Conservation (phyloP, 2,329 filamentous ascomycete species). For the Calonectria henricotiae region DNA sequence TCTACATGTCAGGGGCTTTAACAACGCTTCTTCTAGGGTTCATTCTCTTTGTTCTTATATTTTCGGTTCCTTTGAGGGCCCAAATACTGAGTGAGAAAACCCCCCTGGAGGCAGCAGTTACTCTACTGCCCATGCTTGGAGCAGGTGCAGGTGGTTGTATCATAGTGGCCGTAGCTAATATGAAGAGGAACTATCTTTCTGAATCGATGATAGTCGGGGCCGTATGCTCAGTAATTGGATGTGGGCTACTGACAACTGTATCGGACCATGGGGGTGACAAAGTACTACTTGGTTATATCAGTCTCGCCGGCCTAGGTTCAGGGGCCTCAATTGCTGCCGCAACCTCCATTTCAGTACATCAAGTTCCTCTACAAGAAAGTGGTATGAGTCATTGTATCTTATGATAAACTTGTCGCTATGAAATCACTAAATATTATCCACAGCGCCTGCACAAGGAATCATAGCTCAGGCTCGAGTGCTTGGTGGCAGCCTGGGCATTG, state of each 20-base stretch:
- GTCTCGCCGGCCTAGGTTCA: background rate
- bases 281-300: background rate
- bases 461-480: background rate
- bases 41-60: background rate
- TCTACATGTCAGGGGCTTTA: background rate
- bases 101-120: background rate
- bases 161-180: background rate
- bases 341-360: background rate
- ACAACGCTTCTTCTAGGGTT: background rate
- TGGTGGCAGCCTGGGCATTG: background rate
- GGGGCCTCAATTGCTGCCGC: background rate
- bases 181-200: background rate
- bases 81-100: background rate
- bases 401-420: background rate
- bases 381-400: background rate
- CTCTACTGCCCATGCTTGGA: background rate
- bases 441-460: constrained; percentile 6
- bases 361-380: background rate
- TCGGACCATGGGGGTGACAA: background rate
- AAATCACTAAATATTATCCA: background rate
- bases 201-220: background rate
- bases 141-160: background rate
- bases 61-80: constrained; percentile 12
- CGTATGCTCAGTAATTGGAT: background rate
- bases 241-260: background rate